phyloP scores from a whole-genome alignment of 2,329 filamentous ascomycete species.

The Fusarium sp. region DNA sequence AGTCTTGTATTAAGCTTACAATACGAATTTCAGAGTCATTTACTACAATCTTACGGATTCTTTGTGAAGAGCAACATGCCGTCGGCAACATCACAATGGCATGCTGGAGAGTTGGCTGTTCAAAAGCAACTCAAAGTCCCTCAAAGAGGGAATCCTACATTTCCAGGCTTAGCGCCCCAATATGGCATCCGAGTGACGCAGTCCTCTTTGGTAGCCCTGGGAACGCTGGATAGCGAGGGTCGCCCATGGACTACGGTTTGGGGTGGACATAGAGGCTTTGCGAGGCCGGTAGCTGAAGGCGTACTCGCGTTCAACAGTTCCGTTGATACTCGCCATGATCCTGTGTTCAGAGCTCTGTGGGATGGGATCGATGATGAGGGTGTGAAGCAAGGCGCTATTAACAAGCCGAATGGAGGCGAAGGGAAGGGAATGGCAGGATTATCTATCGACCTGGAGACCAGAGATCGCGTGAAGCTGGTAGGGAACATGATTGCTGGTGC shows the following conservation, averaged over 20 bases:
- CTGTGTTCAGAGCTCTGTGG: slow-evolving; percentile 75
- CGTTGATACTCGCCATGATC: slow-evolving; percentile 74
- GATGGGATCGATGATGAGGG: slow-evolving; percentile 61
- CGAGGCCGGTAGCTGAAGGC: slow-evolving; percentile 69
- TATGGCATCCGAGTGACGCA: slow-evolving; percentile 71
- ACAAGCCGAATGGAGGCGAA: slow-evolving; percentile 54
- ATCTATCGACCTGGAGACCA: slow-evolving; percentile 63
- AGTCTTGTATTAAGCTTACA: slow-evolving; percentile 11
- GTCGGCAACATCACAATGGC: slow-evolving; percentile 59
- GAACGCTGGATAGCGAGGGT: slow-evolving; percentile 73
- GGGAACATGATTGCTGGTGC: slow-evolving; percentile 77
- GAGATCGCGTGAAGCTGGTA: slow-evolving; percentile 79
- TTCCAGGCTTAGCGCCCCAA: slow-evolving; percentile 69
- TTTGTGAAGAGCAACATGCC: slow-evolving; percentile 44
- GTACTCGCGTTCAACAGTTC: slow-evolving; percentile 73
- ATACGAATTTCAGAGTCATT: slow-evolving; percentile 13
- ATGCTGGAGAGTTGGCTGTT: slow-evolving; percentile 75
- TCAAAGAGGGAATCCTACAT: slow-evolving; percentile 72
- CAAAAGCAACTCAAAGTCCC: slow-evolving; percentile 72
- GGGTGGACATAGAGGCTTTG: slow-evolving; percentile 80
- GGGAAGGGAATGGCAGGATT: slow-evolving; percentile 62
- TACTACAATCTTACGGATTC: slow-evolving; percentile 9
- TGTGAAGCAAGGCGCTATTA: slow-evolving; percentile 46
- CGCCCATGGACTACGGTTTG: slow-evolving; percentile 82
- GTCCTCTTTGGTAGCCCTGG: slow-evolving; percentile 78